Conservation (phyloP, 805 yeast species). For the Pichia pseudocactophila region DNA sequence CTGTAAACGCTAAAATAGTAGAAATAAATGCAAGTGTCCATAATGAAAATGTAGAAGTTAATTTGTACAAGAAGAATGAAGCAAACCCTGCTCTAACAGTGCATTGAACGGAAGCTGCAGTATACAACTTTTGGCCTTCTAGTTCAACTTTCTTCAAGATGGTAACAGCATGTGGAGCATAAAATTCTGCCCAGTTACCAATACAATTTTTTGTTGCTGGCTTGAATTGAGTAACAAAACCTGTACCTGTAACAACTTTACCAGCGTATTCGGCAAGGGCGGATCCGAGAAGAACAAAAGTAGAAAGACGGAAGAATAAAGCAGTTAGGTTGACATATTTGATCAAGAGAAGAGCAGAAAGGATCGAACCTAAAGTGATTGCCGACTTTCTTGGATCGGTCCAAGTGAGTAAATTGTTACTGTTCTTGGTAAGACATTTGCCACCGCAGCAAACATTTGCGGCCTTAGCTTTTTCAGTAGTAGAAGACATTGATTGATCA, state of each 20-base stretch:
- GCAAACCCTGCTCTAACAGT: constrained; percentile 66
- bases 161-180: constrained; percentile 29
- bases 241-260: constrained; percentile 64
- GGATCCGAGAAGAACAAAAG: constrained; percentile 47
- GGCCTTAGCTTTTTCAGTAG: not conserved
- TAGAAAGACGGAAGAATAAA: constrained; percentile 50
- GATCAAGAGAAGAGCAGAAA: constrained; percentile 45
- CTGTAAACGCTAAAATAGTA: constrained; percentile 57
- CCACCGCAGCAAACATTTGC: constrained; percentile 25
- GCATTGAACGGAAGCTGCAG: constrained; percentile 60
- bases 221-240: constrained; percentile 69
- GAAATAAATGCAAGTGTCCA: constrained; percentile 54
- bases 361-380: constrained; percentile 58
- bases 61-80: constrained; percentile 55
- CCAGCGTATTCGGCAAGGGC: constrained; percentile 75
- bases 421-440: constrained; percentile 21
- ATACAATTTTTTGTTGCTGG: constrained; percentile 44
- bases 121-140: constrained; percentile 45
- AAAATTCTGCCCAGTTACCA: constrained; percentile 22
- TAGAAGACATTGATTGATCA: not conserved
- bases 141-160: constrained; percentile 44
- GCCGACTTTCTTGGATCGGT: constrained; percentile 68
- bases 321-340: constrained; percentile 58
- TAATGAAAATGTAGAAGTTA: constrained; percentile 69
- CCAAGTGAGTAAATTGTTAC: constrained; percentile 53